Percentiles rank a stretch among this genome's conserved stretches.
Evolutionary conservation across 192 early-diverging fungal genomes (phyloP).

Genomic region (Podila epicladia): DNA sequence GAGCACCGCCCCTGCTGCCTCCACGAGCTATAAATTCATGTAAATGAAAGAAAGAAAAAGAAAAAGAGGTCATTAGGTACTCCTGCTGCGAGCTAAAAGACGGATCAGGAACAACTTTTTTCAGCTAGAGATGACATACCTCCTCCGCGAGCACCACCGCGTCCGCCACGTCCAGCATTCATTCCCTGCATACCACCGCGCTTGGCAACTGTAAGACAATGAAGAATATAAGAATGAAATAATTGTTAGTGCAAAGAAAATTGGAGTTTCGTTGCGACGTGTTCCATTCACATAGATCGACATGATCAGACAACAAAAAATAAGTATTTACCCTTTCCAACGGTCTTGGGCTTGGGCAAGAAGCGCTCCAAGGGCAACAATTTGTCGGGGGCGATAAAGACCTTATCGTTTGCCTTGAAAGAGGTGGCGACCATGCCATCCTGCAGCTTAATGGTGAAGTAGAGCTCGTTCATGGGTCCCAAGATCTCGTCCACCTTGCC

Average conservation of each 20-base stretch:
- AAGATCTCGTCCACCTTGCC: conserved; percentile 99
- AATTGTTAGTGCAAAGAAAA: not conserved
- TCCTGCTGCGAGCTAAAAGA: not conserved
- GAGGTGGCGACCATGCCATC: conserved; percentile 91
- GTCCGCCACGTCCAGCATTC: conserved; percentile 69
- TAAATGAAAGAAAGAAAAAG: not conserved
- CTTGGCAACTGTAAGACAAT: conserved; percentile 42
- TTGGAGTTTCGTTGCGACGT: no score
- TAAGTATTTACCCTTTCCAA: conserved; percentile 63
- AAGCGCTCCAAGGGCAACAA: conserved; percentile 96
- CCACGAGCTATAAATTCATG: conserved; percentile 51
- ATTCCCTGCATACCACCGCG: conserved; percentile 67
- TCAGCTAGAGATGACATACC: conserved; percentile 15
- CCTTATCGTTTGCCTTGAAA: conserved; percentile 92
- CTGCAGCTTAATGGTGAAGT: conserved; percentile 96
- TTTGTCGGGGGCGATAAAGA: conserved; percentile 94
- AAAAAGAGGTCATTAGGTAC: conserved; percentile 4
- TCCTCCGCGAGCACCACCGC: conserved; percentile 65
- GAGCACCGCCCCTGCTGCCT: conserved; percentile 37
- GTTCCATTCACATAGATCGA: not conserved
- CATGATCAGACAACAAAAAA: not conserved
- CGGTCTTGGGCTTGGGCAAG: conserved; percentile 90
- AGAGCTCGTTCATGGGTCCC: conserved; percentile 97
- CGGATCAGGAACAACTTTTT: not conserved
- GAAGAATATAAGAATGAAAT: conserved; percentile 6